Evolutionary conservation across 2,329 filamentous ascomycete species (phyloP).

Genomic region (Paecilomyces sp.): DNA sequence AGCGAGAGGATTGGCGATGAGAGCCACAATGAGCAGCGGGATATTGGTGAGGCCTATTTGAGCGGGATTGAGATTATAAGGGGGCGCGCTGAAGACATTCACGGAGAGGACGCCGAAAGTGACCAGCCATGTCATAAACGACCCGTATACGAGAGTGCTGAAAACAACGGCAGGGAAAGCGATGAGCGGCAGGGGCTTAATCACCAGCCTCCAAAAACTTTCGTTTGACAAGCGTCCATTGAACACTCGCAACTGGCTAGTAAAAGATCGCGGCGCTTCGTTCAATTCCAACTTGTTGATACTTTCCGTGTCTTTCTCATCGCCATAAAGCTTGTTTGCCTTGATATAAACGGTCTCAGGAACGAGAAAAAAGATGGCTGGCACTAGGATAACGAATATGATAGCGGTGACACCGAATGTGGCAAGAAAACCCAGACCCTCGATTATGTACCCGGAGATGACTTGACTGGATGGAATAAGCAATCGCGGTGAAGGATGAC

Average conservation of each 20-base stretch:
- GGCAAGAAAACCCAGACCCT: slow-evolving; percentile 26
- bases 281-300: neutral
- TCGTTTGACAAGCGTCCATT: slow-evolving; percentile 5
- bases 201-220: slow-evolving; percentile 8
- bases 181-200: slow-evolving; percentile 17
- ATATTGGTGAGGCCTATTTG: slow-evolving; percentile 27
- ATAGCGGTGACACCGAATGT: slow-evolving; percentile 34
- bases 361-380: slow-evolving; percentile 39
- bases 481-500: neutral
- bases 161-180: slow-evolving; percentile 26
- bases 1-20: slow-evolving; percentile 18
- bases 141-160: slow-evolving; percentile 28
- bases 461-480: slow-evolving; percentile 26
- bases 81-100: slow-evolving; percentile 20
- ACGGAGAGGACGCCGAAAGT: slow-evolving; percentile 29
- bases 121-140: slow-evolving; percentile 28
- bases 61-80: slow-evolving; percentile 28
- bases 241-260: slow-evolving; percentile 2
- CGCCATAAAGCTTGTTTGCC: neutral
- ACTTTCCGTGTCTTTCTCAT: neutral
- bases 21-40: slow-evolving; percentile 19
- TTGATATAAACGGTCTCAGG: slow-evolving; percentile 35
- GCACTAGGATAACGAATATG: slow-evolving; percentile 35
- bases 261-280: neutral
- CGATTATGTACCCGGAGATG: slow-evolving; percentile 34